Conservation (phyloP, 164 flowering plant genomes). For the Echeveria elegans region DNA sequence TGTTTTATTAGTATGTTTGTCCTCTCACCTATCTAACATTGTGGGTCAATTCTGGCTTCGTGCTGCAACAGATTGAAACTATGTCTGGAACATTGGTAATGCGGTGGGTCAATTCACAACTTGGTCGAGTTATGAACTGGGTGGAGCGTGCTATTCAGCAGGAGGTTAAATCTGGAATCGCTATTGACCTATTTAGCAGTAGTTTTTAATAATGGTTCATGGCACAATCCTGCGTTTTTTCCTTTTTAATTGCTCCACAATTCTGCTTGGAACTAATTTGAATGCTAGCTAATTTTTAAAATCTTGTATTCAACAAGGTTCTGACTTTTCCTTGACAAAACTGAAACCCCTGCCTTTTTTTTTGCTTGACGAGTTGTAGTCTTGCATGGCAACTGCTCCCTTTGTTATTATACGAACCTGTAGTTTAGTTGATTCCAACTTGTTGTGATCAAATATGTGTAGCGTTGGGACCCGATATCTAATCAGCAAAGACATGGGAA, state of each 20-base stretch:
- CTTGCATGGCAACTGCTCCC: conserved; percentile 6
- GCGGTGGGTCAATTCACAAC: conserved; percentile 96
- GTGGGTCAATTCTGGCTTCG: neutral
- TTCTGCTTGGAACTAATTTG: neutral
- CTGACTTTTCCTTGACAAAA: neutral
- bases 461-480: conserved; percentile 83
- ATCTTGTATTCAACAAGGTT: too few relatives aligned
- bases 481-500: conserved; percentile 91
- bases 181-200: neutral
- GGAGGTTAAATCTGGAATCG: conserved; percentile 45
- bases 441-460: neutral
- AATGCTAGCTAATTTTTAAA: neutral
- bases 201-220: neutral
- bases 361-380: neutral
- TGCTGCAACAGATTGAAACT: conserved; percentile 54
- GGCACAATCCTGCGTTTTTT: neutral
- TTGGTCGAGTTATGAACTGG: conserved; percentile 75
- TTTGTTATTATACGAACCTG: conserved; percentile 17
- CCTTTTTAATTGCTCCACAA: neutral
- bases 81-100: conserved; percentile 85
- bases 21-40: neutral
- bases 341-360: neutral
- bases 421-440: neutral
- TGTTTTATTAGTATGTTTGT: neutral
- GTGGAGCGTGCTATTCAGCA: conserved; percentile 85